Percentiles rank a stretch among this genome's conserved stretches.
Conservation (phyloP, 495 filamentous ascomycete genomes). For the Xylaria cubensis region DNA sequence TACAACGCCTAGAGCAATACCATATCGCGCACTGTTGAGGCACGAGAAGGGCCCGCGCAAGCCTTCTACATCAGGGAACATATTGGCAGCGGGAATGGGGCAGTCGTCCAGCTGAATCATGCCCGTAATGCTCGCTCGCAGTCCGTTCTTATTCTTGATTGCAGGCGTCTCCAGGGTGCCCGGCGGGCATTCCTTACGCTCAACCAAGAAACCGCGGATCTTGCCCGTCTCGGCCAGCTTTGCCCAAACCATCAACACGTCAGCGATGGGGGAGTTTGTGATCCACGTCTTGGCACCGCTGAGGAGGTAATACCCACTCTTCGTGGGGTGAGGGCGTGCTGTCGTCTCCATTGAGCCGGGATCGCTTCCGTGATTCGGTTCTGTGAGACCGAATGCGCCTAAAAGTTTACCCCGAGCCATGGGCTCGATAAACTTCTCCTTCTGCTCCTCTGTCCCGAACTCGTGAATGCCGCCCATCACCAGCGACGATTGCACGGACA, state of each 20-base stretch:
- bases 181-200: slow-evolving; percentile 78
- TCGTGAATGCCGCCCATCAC: slow-evolving; percentile 98
- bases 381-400: slow-evolving; percentile 93
- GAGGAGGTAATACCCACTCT: slow-evolving; percentile 82
- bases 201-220: slow-evolving; percentile 92
- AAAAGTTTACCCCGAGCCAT: slow-evolving; percentile 88
- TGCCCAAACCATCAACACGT: slow-evolving; percentile 92
- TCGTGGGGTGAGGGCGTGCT: slow-evolving; percentile 84
- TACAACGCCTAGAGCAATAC: slow-evolving; percentile 92
- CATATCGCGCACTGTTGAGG: slow-evolving; percentile 89
- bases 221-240: slow-evolving; percentile 89
- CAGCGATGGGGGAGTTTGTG: slow-evolving; percentile 94
- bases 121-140: slow-evolving; percentile 91
- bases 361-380: slow-evolving; percentile 97
- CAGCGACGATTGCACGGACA: slow-evolving; percentile 94
- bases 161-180: slow-evolving; percentile 91
- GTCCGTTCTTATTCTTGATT: slow-evolving; percentile 93
- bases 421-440: slow-evolving; percentile 82
- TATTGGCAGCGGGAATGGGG: slow-evolving; percentile 87
- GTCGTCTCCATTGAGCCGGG: slow-evolving; percentile 94
- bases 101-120: slow-evolving; percentile 97
- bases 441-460: slow-evolving; percentile 87
- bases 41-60: slow-evolving; percentile 90
- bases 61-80: slow-evolving; percentile 92
- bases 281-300: slow-evolving; percentile 97